These are phyloP conservation scores for Aspergillus melleus DNA, from an alignment of 2,329 filamentous ascomycete genomes.

Conservation along the genomic window DNA sequence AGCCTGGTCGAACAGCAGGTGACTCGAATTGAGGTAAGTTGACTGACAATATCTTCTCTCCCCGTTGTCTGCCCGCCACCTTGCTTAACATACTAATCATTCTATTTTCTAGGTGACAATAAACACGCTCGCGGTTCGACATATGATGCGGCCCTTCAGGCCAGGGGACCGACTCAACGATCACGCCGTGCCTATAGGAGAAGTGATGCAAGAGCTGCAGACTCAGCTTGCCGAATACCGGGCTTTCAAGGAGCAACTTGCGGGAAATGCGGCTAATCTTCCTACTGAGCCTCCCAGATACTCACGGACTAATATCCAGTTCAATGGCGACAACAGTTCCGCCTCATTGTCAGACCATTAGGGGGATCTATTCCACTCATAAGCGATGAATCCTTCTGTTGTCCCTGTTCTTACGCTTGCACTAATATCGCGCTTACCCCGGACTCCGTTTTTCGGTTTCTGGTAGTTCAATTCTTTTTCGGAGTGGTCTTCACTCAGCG, in stretches of 20 bases:
- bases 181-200: slow-evolving; percentile 74
- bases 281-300: slow-evolving; percentile 19
- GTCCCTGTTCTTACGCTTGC: neutral
- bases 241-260: slow-evolving; percentile 42
- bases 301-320: slow-evolving; percentile 9
- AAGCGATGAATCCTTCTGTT: slow-evolving; percentile 5
- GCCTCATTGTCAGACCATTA: slow-evolving; percentile 20
- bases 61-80: neutral
- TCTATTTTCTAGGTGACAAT: slow-evolving; percentile 66
- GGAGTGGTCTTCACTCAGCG: neutral
- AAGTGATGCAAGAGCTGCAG: slow-evolving; percentile 53
- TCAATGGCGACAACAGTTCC: slow-evolving; percentile 23
- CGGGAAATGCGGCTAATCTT: slow-evolving; percentile 27
- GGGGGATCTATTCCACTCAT: slow-evolving; percentile 20
- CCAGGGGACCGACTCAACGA: slow-evolving; percentile 64
- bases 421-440: no score
- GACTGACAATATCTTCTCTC: neutral
- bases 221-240: slow-evolving; percentile 44
- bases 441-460: neutral
- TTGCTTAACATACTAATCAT: neutral
- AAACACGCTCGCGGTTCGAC: slow-evolving; percentile 74
- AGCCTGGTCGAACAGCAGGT: slow-evolving; percentile 95
- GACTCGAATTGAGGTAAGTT: slow-evolving; percentile 85
- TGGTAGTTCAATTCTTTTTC: neutral
- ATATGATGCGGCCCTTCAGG: slow-evolving; percentile 71